These are phyloP conservation scores for Schwanniomyces sp. DNA, from an alignment of 805 yeast genomes.

Conservation along the genomic window DNA sequence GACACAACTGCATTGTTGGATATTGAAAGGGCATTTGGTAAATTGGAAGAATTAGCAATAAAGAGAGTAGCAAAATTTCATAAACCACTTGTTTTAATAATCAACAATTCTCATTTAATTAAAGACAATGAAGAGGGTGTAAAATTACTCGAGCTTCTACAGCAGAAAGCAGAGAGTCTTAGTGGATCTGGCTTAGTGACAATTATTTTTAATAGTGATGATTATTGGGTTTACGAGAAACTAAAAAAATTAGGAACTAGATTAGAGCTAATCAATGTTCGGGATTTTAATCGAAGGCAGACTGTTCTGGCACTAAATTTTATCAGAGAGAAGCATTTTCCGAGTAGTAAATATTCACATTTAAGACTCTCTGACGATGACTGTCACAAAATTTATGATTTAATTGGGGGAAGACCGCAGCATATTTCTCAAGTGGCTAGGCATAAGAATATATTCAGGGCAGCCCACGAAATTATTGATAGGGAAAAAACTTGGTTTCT, in stretches of 20 bases:
- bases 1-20: slow-evolving; percentile 81
- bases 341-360: slow-evolving; percentile 31
- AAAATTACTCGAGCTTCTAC: slow-evolving; percentile 69
- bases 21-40: slow-evolving; percentile 78
- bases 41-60: slow-evolving; percentile 71
- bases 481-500: slow-evolving; percentile 83
- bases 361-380: slow-evolving; percentile 32
- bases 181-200: slow-evolving; percentile 73
- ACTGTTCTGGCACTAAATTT: slow-evolving; percentile 54
- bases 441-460: slow-evolving; percentile 53
- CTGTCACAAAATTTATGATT: slow-evolving; percentile 59
- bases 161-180: slow-evolving; percentile 78
- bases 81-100: slow-evolving; percentile 65
- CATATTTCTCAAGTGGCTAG: slow-evolving; percentile 71
- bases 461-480: slow-evolving; percentile 71
- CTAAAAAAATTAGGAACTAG: slow-evolving; percentile 71
- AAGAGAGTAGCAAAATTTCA: slow-evolving; percentile 35
- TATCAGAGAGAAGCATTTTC: slow-evolving; percentile 45
- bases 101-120: slow-evolving; percentile 74
- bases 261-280: slow-evolving; percentile 67
- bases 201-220: slow-evolving; percentile 76
- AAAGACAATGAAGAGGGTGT: slow-evolving; percentile 74
- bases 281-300: slow-evolving; percentile 57
- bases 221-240: slow-evolving; percentile 84
- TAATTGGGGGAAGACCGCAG: slow-evolving; percentile 85